Evolutionary conservation across 768 basidiomycete species (phyloP).

Genomic region (Trametes elegans): DNA sequence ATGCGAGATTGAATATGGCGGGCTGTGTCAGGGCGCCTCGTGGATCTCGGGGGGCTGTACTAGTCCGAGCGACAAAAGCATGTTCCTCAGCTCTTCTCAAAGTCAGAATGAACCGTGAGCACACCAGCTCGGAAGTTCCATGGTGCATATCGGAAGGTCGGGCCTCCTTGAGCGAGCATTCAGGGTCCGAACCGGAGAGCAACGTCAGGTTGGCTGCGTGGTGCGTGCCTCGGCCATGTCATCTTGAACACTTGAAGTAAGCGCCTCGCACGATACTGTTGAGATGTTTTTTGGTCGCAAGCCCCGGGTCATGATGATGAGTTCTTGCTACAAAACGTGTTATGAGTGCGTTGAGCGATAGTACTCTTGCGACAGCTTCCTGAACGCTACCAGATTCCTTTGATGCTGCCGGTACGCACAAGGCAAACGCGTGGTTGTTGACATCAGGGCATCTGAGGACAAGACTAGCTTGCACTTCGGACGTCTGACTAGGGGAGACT

Average conservation of each 20-base stretch:
- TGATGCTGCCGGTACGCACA: background rate
- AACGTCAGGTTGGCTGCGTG: background rate
- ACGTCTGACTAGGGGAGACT: background rate
- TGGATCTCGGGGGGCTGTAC: slow-evolving; percentile 11
- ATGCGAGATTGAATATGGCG: background rate
- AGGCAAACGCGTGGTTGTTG: slow-evolving; percentile 8
- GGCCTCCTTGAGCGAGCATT: slow-evolving; percentile 2
- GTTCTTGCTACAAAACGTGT: background rate
- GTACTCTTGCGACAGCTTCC: background rate
- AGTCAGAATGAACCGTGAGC: slow-evolving; percentile 5
- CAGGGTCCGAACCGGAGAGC: background rate
- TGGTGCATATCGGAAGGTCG: slow-evolving; percentile 1
- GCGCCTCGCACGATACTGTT: slow-evolving; percentile 7
- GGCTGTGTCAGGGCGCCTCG: slow-evolving; percentile 13
- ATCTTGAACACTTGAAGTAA: background rate
- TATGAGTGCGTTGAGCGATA: background rate
- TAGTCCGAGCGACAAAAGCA: background rate
- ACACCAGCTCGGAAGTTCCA: background rate
- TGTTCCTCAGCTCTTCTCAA: background rate
- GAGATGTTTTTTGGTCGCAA: slow-evolving; percentile 3
- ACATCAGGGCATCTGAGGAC: background rate
- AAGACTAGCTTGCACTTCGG: background rate
- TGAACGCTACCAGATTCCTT: background rate
- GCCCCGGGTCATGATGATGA: background rate
- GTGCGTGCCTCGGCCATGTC: background rate